Evolutionary conservation across 148 eudicot species (phyloP).

Genomic region (Chenopodium suecicum): DNA sequence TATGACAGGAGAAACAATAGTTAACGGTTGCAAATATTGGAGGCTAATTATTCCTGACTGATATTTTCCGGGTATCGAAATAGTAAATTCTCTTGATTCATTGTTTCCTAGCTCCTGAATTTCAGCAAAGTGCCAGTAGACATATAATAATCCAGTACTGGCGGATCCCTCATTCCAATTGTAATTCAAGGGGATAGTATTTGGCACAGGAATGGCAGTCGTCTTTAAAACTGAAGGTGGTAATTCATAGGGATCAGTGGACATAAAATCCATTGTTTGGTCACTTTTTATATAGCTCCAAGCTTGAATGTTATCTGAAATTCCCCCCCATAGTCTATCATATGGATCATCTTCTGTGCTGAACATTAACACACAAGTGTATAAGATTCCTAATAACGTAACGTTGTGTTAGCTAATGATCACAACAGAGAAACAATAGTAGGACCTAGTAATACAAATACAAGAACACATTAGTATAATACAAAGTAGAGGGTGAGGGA

Average conservation of each 20-base stretch:
- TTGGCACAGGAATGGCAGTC: neutral
- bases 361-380: neutral
- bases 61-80: neutral
- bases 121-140: constrained; percentile 23
- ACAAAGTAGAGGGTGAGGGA: too few relatives aligned
- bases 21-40: neutral
- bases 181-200: neutral
- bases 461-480: too few relatives aligned
- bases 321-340: neutral
- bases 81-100: constrained; percentile 9
- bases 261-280: neutral
- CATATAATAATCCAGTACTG: neutral
- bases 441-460: too few relatives aligned
- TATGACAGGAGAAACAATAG: neutral
- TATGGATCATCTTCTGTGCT: constrained; percentile 3
- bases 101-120: constrained; percentile 8
- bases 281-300: neutral
- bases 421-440: neutral
- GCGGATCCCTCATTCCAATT: neutral
- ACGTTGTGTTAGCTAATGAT: neutral
- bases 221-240: constrained; percentile 8
- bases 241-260: constrained; percentile 6
- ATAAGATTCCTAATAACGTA: too few relatives aligned
- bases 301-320: neutral
- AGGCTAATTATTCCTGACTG: neutral